These are phyloP conservation scores for Sclerotinia spermophila DNA, from an alignment of 2,329 filamentous ascomycete genomes.

Conservation along the genomic window DNA sequence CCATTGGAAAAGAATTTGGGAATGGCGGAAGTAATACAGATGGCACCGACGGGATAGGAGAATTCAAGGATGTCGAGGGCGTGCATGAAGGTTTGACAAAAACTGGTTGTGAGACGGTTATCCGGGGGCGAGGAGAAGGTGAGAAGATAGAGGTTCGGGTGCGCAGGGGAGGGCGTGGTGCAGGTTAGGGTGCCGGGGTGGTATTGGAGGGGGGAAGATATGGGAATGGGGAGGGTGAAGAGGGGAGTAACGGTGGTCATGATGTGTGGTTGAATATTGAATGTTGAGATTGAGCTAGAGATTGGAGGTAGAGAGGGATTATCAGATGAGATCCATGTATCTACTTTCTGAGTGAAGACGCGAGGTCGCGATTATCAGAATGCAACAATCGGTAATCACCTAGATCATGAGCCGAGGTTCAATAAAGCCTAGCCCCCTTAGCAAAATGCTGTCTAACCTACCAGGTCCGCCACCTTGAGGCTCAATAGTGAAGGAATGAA, in stretches of 20 bases:
- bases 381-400: background rate
- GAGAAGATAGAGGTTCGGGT: constrained; percentile 60
- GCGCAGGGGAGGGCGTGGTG: constrained; percentile 52
- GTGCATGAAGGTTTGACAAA: constrained; percentile 63
- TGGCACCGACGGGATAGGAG: constrained; percentile 62
- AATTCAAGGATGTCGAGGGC: constrained; percentile 72
- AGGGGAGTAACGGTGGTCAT: constrained; percentile 37
- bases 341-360: background rate
- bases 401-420: constrained; percentile 9
- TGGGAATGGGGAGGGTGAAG: constrained; percentile 58
- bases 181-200: constrained; percentile 58
- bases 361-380: background rate
- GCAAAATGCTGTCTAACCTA: background rate
- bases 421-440: background rate
- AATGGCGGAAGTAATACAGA: constrained; percentile 72
- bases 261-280: background rate
- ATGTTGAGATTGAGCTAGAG: background rate
- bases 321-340: background rate
- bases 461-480: background rate
- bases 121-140: constrained; percentile 69
- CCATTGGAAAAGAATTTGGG: constrained; percentile 81
- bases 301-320: background rate
- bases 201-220: constrained; percentile 39
- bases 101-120: constrained; percentile 68
- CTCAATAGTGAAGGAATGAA: background rate